Evolutionary conservation across 2,329 filamentous ascomycete genomes (phyloP).

Genomic region (Cladosporium velox): DNA sequence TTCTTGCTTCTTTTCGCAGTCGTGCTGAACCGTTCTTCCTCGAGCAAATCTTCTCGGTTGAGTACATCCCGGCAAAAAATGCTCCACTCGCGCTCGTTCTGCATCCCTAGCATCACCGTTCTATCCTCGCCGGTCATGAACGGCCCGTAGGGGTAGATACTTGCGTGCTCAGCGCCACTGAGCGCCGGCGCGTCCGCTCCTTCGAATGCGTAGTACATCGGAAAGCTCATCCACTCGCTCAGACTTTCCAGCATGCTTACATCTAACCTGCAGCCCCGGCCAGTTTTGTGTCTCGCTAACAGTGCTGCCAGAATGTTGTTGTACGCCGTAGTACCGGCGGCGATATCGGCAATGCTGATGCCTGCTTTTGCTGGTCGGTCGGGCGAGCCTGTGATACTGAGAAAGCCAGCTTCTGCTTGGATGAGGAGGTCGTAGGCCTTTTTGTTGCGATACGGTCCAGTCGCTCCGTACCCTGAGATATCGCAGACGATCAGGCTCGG

Average conservation of each 20-base stretch:
- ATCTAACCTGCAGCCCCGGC: constrained; percentile 52
- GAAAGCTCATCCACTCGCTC: constrained; percentile 60
- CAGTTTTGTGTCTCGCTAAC: constrained; percentile 48
- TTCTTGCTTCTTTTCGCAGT: constrained; percentile 15
- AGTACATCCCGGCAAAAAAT: constrained; percentile 52
- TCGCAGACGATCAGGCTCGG: constrained; percentile 55
- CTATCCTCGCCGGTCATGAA: constrained; percentile 50
- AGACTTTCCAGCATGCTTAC: constrained; percentile 60
- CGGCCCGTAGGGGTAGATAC: constrained; percentile 57
- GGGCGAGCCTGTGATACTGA: constrained; percentile 53
- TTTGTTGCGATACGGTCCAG: constrained; percentile 56
- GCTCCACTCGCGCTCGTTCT: constrained; percentile 58
- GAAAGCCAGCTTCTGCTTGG: constrained; percentile 56
- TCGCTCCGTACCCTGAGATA: constrained; percentile 56
- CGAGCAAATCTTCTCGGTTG: constrained; percentile 42
- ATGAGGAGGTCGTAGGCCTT: constrained; percentile 60
- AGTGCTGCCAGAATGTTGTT: constrained; percentile 55
- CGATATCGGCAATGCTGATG: constrained; percentile 58
- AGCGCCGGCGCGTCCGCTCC: constrained; percentile 45
- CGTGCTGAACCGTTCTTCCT: constrained; percentile 40
- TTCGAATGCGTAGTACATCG: constrained; percentile 50
- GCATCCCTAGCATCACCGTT: constrained; percentile 56
- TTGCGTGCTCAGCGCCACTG: constrained; percentile 53
- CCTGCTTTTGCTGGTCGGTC: constrained; percentile 53
- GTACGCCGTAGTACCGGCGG: constrained; percentile 56